phyloP scores from a whole-genome alignment of 306 rosid genomes.

The Pterocarpus santalinus region DNA sequence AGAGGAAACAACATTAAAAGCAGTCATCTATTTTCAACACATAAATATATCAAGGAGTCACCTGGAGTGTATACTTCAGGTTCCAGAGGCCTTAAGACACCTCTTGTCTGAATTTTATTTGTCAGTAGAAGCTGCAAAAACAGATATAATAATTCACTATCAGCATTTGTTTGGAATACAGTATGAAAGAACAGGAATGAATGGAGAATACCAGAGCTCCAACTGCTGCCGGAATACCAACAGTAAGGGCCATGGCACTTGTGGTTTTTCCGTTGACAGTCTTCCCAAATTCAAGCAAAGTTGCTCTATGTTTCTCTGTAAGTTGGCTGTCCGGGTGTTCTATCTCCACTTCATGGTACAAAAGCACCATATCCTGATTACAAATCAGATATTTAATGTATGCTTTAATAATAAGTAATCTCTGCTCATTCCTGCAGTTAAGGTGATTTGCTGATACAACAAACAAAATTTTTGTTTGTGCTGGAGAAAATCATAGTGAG shows the following conservation, averaged over 20 bases:
- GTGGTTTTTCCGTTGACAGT: slow-evolving; percentile 65
- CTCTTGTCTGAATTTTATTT: slow-evolving; percentile 87
- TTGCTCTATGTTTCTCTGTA: slow-evolving; percentile 76
- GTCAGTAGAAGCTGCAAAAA: slow-evolving; percentile 80
- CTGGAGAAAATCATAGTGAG: background rate
- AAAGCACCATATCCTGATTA: slow-evolving; percentile 95
- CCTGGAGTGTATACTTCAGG: slow-evolving; percentile 93
- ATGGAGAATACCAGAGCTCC: slow-evolving; percentile 82
- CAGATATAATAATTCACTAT: slow-evolving; percentile 24
- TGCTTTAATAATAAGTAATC: slow-evolving; percentile 12
- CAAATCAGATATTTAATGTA: slow-evolving; percentile 30
- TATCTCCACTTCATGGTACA: slow-evolving; percentile 90
- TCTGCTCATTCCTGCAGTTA: slow-evolving; percentile 11
- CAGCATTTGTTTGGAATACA: slow-evolving; percentile 37
- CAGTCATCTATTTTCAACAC: background rate
- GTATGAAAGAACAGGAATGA: slow-evolving; percentile 20
- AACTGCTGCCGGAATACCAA: slow-evolving; percentile 86
- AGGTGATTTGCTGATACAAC: background rate
- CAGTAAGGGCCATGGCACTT: slow-evolving; percentile 94
- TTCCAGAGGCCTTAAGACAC: slow-evolving; percentile 81
- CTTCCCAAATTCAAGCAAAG: slow-evolving; percentile 88
- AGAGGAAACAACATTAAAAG: slow-evolving; percentile 24
- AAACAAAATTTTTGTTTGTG: background rate
- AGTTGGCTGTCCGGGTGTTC: slow-evolving; percentile 68
- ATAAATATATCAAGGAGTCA: slow-evolving; percentile 43